phyloP scores from a whole-genome alignment of 1,139 yeast species.

The Taphrina pruni region DNA sequence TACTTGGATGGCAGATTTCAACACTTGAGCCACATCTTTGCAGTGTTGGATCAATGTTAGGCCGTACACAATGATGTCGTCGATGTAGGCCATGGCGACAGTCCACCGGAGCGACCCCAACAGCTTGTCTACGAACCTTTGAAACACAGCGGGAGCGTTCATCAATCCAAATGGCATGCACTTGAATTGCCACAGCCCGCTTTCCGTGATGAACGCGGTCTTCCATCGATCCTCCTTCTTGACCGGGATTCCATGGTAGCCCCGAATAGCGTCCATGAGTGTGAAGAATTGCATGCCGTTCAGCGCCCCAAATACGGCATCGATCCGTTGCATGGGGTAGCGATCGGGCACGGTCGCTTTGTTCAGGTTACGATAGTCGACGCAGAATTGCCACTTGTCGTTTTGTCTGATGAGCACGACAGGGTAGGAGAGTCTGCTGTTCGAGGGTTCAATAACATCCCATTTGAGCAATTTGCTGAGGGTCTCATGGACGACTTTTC shows the following conservation, averaged over 20 bases:
- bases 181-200: slow-evolving; percentile 47
- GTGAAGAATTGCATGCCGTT: slow-evolving; percentile 42
- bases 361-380: slow-evolving; percentile 49
- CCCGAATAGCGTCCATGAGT: slow-evolving; percentile 47
- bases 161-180: slow-evolving; percentile 48
- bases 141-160: slow-evolving; percentile 48
- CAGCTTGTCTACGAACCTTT: slow-evolving; percentile 45
- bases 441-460: no score
- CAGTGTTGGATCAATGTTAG: not conserved
- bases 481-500: no score
- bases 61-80: slow-evolving; percentile 49
- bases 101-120: slow-evolving; percentile 41
- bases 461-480: no score
- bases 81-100: slow-evolving; percentile 48
- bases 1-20: no score
- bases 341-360: slow-evolving; percentile 47
- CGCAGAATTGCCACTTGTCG: no score
- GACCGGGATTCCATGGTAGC: slow-evolving; percentile 48
- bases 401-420: no score
- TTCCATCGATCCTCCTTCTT: slow-evolving; percentile 50
- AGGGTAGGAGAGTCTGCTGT: no score
- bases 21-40: no score
- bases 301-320: slow-evolving; percentile 42
- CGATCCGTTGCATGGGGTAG: slow-evolving; percentile 49
- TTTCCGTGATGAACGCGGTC: slow-evolving; percentile 46